Percentiles rank a stretch among this genome's conserved stretches.
Evolutionary conservation across 2,329 filamentous ascomycete species (phyloP).

Genomic region (Ophiostoma triangulosporum): DNA sequence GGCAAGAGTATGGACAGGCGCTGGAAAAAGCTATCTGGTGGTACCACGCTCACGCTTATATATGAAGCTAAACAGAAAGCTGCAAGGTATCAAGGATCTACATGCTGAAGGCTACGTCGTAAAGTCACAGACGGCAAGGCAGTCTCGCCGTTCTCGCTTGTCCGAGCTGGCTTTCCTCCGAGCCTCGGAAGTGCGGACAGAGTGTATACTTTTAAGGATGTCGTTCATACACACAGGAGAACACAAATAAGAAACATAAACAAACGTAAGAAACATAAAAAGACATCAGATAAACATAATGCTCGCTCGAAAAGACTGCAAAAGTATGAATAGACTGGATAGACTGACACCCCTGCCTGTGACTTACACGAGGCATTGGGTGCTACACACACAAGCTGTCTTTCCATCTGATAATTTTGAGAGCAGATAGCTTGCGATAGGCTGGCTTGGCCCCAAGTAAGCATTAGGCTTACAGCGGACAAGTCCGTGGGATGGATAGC

Average conservation of each 20-base stretch:
- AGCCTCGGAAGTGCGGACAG: too few relatives aligned
- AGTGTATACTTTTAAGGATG: neutral
- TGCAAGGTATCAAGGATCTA: neutral
- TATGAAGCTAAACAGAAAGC: neutral
- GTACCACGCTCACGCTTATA: neutral
- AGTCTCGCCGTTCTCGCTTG: neutral
- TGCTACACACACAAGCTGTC: too few relatives aligned
- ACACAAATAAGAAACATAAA: neutral
- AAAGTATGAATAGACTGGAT: neutral
- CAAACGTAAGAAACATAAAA: neutral
- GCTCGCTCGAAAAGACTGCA: neutral
- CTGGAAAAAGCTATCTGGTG: neutral
- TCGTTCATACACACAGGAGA: neutral
- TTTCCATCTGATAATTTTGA: constrained; percentile 7
- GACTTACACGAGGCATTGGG: neutral
- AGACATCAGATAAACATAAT: neutral
- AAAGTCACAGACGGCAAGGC: neutral
- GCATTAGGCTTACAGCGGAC: neutral
- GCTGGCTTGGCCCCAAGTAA: neutral
- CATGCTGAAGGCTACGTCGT: neutral
- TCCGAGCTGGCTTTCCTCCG: neutral
- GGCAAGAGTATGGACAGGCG: neutral
- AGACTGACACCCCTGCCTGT: neutral
- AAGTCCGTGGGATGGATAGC: neutral
- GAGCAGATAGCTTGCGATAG: constrained; percentile 3